Percentiles rank a stretch among this genome's conserved stretches.
Evolutionary conservation across 2,329 filamentous ascomycete species (phyloP).

Genomic region (Fusarium xylarioides): DNA sequence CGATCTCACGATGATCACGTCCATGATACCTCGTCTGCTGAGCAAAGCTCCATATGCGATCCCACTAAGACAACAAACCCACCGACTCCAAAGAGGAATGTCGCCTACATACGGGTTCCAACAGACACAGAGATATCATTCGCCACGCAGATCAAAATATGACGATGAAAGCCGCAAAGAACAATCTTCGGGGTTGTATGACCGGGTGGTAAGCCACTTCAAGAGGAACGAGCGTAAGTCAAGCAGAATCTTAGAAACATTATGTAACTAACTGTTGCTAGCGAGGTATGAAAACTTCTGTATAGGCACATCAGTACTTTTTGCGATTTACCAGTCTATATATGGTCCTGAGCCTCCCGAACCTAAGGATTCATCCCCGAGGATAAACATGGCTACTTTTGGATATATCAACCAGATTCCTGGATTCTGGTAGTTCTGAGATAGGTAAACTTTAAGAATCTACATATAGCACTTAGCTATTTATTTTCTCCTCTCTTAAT

Average conservation of each 20-base stretch:
- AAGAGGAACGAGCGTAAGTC: background rate
- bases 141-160: background rate
- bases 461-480: too few relatives aligned
- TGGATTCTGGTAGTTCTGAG: background rate
- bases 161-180: fast-evolving
- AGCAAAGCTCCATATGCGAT: background rate
- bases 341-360: background rate
- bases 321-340: fast-evolving
- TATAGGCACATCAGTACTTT: fast-evolving
- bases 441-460: too few relatives aligned
- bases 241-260: fast-evolving
- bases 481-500: background rate
- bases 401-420: fast-evolving
- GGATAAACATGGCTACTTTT: background rate
- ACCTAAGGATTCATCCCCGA: too few relatives aligned
- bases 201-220: background rate
- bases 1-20: background rate
- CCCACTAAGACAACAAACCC: background rate
- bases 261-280: background rate
- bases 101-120: too few relatives aligned
- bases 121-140: background rate
- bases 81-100: background rate
- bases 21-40: background rate
- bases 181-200: fast-evolving
- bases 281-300: background rate